Base-by-base conservation (phyloP, 2,329 filamentous ascomycete species). In the Fusarium coicis region DNA sequence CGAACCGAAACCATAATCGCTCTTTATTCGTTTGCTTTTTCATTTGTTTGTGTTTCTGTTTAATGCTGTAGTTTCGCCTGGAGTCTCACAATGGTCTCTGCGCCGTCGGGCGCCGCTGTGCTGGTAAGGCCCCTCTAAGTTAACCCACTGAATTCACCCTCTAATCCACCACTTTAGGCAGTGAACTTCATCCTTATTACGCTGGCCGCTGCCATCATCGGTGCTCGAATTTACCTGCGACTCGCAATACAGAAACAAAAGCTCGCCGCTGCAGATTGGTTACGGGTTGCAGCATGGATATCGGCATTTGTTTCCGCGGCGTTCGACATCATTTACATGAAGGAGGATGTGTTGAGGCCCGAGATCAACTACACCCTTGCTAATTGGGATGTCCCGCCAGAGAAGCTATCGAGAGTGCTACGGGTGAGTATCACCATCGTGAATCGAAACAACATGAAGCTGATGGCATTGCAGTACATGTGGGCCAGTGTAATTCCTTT, bases 201-300 rank as follows among this genome's bases (percentile, higher is more conserved):
- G 1, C 18, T 56, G 15, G 56, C 57, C 7, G 10, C 36, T 10
- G 16, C 10, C 10, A 56, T 74, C 18, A 64, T 74, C 16, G 47
- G n/a, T 8, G 72, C 72, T 36, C 59, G 72, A 21, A 30, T 74
- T 3, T 72, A 74, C 16, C 68, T 74, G 1, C 72, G 72, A 5
- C 28, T 74, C 7, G 54, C 34, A 14, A 66, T 74, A 50, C 68
- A 74, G n/a, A 68, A 61, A 7, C 72, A 69, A 19, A 60, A 21
- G 3, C 72, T 72, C 6, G 23, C 70, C 12, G 47, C 40, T 19
- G 52, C 60, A 32, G 72, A 74, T 30, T 53, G 47, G 52, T 12
- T 74, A 9, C 43, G 66, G 3, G 43, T 72, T 32, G 10, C 23
- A 15, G 72, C 72, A 39, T 74, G 68, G 64, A 37, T 60, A 18